Evolutionary conservation across 495 filamentous ascomycete species (phyloP).

Genomic region (Penicillium riverlandense): DNA sequence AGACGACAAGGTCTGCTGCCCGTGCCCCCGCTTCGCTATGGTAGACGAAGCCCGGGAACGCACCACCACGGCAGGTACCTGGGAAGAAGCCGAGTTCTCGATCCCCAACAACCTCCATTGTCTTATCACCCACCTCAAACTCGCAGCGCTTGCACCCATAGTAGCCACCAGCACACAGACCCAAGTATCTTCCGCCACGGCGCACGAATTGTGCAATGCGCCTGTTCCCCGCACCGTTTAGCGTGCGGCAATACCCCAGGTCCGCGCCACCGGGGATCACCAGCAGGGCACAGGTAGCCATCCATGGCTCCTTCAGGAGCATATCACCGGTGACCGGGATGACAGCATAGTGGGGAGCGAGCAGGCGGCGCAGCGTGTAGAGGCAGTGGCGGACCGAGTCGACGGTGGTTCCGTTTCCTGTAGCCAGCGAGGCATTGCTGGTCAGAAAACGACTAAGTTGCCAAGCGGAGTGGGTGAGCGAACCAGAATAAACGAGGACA

Average conservation of each 20-base stretch:
- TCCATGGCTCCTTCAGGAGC: constrained; percentile 90
- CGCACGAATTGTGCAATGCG: constrained; percentile 78
- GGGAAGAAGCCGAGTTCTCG: constrained; percentile 87
- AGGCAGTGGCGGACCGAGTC: constrained; percentile 87
- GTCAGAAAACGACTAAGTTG: constrained; percentile 21
- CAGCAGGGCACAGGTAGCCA: constrained; percentile 74
- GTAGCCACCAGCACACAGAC: constrained; percentile 92
- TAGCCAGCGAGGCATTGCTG: constrained; percentile 7
- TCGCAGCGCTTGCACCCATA: constrained; percentile 78
- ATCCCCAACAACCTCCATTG: constrained; percentile 77
- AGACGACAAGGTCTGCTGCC: constrained; percentile 61
- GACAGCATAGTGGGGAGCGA: constrained; percentile 92
- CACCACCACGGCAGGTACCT: constrained; percentile 75
- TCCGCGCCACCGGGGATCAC: constrained; percentile 96
- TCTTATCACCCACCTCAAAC: constrained; percentile 79
- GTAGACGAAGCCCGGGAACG: constrained; percentile 89
- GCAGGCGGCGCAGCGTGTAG: constrained; percentile 77
- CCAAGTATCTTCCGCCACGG: constrained; percentile 77
- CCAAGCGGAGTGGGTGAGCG: constrained; percentile 13
- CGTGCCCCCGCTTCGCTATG: constrained; percentile 79
- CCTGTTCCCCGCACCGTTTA: constrained; percentile 85
- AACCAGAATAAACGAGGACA: constrained; percentile 82
- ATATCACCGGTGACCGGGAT: constrained; percentile 71
- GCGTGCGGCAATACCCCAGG: constrained; percentile 76
- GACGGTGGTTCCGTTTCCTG: constrained; percentile 77